Evolutionary conservation across 306 rosid genomes (phyloP).

Genomic region (Castanospermum australe): DNA sequence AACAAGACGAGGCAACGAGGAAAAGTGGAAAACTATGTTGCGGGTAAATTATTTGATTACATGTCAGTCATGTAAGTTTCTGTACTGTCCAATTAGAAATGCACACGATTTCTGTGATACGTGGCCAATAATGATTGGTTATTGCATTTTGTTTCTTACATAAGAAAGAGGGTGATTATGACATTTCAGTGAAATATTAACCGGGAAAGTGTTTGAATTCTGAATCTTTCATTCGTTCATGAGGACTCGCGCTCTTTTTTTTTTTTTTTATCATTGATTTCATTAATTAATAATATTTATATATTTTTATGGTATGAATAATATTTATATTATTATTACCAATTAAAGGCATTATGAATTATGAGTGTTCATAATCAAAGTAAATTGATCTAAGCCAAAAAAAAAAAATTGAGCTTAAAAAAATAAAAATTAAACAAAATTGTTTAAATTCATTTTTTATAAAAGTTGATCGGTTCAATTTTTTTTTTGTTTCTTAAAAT

Average conservation of each 20-base stretch:
- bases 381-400: no score
- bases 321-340: no score
- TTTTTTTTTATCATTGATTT: no score
- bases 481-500: no score
- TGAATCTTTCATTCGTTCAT: background rate
- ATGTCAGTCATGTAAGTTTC: background rate
- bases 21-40: background rate
- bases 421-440: no score
- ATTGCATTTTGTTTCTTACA: background rate
- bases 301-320: no score
- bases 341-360: no score
- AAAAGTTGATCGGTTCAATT: no score
- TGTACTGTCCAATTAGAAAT: background rate
- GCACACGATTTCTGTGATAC: background rate
- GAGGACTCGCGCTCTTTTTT: background rate
- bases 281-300: no score
- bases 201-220: background rate
- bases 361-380: no score
- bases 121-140: background rate
- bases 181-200: background rate
- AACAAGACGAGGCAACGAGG: slow-evolving; percentile 28
- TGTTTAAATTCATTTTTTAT: no score
- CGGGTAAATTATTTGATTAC: background rate
- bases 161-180: background rate
- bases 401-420: no score